A percentile compares a stretch with the other conserved stretches of the same genome.
These are phyloP conservation scores for Pleurotus pulmonarius DNA, from an alignment of 768 basidiomycete species.

Conservation along the genomic window DNA sequence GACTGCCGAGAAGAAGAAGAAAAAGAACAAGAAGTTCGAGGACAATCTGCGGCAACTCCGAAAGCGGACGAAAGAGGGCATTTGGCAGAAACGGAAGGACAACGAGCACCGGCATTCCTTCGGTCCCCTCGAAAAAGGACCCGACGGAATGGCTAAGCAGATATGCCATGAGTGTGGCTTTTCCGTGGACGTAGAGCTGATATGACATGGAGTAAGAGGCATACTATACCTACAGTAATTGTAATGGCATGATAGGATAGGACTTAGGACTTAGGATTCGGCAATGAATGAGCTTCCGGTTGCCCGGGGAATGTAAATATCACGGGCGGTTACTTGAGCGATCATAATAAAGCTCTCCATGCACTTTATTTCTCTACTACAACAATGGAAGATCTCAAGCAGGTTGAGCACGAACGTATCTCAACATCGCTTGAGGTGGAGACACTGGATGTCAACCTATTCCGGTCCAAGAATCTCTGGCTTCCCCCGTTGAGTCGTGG, in stretches of 20 bases:
- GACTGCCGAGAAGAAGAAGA: conserved; percentile 77
- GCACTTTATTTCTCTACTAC: not conserved
- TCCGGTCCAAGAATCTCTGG: conserved; percentile 72
- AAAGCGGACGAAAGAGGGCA: conserved; percentile 79
- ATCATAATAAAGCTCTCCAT: not conserved
- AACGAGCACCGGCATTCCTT: conserved; percentile 88
- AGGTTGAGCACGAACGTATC: conserved; percentile 48
- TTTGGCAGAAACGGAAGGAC: conserved; percentile 86
- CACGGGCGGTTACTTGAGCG: not conserved
- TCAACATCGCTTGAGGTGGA: conserved; percentile 77
- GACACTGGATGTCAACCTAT: conserved; percentile 71
- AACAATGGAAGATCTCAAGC: conserved; percentile 12
- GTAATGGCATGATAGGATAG: no score
- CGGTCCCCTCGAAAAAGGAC: conserved; percentile 49
- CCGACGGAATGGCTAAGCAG: conserved; percentile 60
- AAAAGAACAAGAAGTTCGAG: conserved; percentile 94
- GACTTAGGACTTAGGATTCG: not conserved
- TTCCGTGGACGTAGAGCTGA: conserved; percentile 82
- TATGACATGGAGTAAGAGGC: conserved; percentile 33
- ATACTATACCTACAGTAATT: no score
- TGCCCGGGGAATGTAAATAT: not conserved
- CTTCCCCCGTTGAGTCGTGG: conserved; percentile 61
- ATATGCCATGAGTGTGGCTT: conserved; percentile 90
- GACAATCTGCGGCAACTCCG: conserved; percentile 82
- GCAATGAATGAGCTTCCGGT: not conserved